Evolutionary conservation across 2,329 filamentous ascomycete species (phyloP), one percentile per base, ranked within the genome.

Genomic region (Diplodia seriata): DNA sequence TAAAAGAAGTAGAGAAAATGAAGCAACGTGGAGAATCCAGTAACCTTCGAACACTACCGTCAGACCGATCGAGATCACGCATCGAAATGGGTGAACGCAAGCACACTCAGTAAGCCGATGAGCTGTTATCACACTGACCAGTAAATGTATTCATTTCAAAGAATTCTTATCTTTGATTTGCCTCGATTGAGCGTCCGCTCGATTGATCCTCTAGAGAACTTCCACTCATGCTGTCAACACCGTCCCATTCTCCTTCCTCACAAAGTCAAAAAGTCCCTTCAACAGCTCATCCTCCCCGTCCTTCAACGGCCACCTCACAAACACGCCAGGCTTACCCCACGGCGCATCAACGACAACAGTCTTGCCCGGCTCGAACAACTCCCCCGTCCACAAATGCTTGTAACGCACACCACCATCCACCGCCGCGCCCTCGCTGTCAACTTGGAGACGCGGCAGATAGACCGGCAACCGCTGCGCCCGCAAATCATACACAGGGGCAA

Each of bases 401-500:
- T 73, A 76, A 1, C 66, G 70, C 6, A 47, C 23, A n/a, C 12
- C 47, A 9, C n/a, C 23, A 15, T 51, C 40, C 12, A 64, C 66
- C 0, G 18, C 26, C 20, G 40, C 70, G 65, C 36, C 68, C 67
- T n/a, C 66, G 33, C 66, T 67, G 26, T 51, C 55, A 26, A 67
- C 12, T 18, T 64, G 67, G 65, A 36, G 67, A 38, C 4, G 70
- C 71, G 74, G 74, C 11, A 76, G 63, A 40, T 75, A 75, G 0
- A 76, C 73, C 1, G 63, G 59, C 1, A 75, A 61, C 40, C 71
- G 70, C 33, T 72, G 69, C 11, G 70, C 70, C 55, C 64, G 55
- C 12, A 73, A 69, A 33, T 75, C 74, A 36, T 74, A 66, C 3
- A 76, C 72, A 1, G 74, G 74, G 50, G 74, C 74, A n/a, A 76